Conservation (phyloP, 352 stramenopile genomes). For the Globisporangium middletonii region DNA sequence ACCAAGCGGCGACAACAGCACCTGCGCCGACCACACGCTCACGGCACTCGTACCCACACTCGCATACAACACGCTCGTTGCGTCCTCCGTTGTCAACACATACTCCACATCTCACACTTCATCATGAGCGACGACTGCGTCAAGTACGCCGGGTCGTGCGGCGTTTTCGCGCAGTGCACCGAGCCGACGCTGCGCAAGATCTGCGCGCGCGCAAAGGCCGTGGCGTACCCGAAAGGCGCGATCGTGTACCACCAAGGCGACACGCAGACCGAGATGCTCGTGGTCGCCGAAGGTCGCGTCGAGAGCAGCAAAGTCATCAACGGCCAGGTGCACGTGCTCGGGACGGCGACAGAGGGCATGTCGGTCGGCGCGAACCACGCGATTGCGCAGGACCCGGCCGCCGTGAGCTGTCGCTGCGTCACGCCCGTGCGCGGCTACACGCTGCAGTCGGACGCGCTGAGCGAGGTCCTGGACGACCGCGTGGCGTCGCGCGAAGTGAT, state of each 20-base stretch:
- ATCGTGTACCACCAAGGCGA: slow-evolving; percentile 79
- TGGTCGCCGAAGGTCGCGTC: slow-evolving; percentile 60
- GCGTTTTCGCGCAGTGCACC: slow-evolving; percentile 82
- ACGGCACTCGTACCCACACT: neutral
- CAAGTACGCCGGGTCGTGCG: slow-evolving; percentile 46
- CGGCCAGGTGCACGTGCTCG: slow-evolving; percentile 76
- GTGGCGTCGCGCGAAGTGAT: slow-evolving; percentile 78
- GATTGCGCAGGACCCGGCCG: slow-evolving; percentile 67
- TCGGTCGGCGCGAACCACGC: slow-evolving; percentile 78
- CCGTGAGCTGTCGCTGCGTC: slow-evolving; percentile 72
- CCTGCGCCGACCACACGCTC: neutral
- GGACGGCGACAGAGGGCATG: slow-evolving; percentile 36
- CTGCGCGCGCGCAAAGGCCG: slow-evolving; percentile 49
- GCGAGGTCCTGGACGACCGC: slow-evolving; percentile 73
- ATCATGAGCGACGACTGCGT: slow-evolving; percentile 61
- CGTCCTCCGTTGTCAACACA: neutral
- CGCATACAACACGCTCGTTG: too few species aligned
- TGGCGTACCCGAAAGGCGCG: slow-evolving; percentile 66
- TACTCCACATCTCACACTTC: neutral
- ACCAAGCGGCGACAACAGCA: slow-evolving; percentile 1
- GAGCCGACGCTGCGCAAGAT: slow-evolving; percentile 78
- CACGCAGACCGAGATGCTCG: slow-evolving; percentile 73
- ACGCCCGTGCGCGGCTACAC: slow-evolving; percentile 78
- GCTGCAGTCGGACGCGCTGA: slow-evolving; percentile 57
- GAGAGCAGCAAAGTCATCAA: slow-evolving; percentile 78